Evolutionary conservation across 352 stramenopile species (phyloP), one percentile per base, ranked within the genome.

Genomic region (Phytopythium cucurbitacearum): DNA sequence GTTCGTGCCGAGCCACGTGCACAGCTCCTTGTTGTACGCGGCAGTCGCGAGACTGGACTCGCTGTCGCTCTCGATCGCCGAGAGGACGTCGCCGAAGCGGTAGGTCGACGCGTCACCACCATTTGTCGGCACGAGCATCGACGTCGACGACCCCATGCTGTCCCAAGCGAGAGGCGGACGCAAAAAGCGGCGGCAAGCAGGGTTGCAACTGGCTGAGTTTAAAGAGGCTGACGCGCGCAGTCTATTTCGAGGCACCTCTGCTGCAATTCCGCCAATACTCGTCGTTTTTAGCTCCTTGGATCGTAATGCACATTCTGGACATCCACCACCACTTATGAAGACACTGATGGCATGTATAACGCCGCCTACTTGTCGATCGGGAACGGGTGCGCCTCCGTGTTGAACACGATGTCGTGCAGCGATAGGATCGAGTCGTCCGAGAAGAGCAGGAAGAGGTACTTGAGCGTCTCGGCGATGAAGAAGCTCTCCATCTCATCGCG

Each of bases 401-500:
- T 96, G 62, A 97, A 94, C 44, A 97, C 82, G 41, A 92, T 86
- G 48, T 94, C 60, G 49, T 95, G 72, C 39, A 97, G 65, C 15
- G 72, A 53, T n/a, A 95, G 48, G 50, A 95, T 65, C n/a, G 70
- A 69, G 51, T 95, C 77, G 50, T 94, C 78, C 21, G 70, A 87
- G 63, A 97, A 97, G 21, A 97, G 73, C 52, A 98, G 60, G 63
- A 96, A 97, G 39, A 98, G 70, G 68, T 97, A 98, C 76, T 98
- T 98, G 64, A 97, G 80, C 57, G 91, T 97, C 76, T 97, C 90
- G 32, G 85, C 87, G 54, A 97, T 67, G 62, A 97, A 97, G 62
- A 94, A 97, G 36, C 84, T 97, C 57, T 96, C 86, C 86, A 96
- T 96, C 53, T 87, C 79, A 69, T 84, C 68, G 7, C 76, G 69